Conservation (phyloP, 140 eudicot species). For the Cichorium intybus region DNA sequence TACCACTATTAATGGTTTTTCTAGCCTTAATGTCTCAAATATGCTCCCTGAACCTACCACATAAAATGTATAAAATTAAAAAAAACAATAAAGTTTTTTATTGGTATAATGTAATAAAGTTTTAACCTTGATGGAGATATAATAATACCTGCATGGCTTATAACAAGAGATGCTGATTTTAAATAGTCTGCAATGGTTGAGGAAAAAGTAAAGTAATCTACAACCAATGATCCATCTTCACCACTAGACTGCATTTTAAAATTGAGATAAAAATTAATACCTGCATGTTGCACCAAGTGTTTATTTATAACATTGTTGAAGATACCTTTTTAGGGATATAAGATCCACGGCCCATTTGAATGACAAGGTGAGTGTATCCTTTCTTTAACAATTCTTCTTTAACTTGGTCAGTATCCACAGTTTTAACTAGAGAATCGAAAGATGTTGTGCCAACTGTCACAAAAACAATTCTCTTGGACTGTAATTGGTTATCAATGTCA, state of each 20-base stretch:
- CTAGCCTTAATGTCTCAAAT: constrained; percentile 71
- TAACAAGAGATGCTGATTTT: constrained; percentile 83
- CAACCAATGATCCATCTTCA: constrained; percentile 56
- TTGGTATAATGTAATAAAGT: not conserved
- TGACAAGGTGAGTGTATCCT: constrained; percentile 82
- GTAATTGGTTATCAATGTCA: constrained; percentile 11
- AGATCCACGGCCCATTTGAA: constrained; percentile 94
- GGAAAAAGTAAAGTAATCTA: constrained; percentile 79
- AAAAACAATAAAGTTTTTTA: not conserved
- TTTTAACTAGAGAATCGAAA: constrained; percentile 81
- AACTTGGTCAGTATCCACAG: constrained; percentile 61
- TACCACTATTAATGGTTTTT: constrained; percentile 78
- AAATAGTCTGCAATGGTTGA: constrained; percentile 81
- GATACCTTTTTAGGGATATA: constrained; percentile 85
- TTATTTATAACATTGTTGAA: no score
- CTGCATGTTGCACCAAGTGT: no score
- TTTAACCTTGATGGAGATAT: not conserved
- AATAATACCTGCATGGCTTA: constrained; percentile 92
- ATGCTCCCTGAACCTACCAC: constrained; percentile 89
- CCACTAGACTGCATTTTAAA: constrained; percentile 50
- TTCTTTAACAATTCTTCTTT: constrained; percentile 52
- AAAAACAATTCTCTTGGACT: constrained; percentile 57
- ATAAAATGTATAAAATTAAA: not conserved
- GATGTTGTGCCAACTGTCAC: constrained; percentile 94
- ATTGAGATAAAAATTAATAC: no score